These are phyloP conservation scores for Silene vulgaris DNA, from an alignment of 179 eudicot species.

Conservation along the genomic window DNA sequence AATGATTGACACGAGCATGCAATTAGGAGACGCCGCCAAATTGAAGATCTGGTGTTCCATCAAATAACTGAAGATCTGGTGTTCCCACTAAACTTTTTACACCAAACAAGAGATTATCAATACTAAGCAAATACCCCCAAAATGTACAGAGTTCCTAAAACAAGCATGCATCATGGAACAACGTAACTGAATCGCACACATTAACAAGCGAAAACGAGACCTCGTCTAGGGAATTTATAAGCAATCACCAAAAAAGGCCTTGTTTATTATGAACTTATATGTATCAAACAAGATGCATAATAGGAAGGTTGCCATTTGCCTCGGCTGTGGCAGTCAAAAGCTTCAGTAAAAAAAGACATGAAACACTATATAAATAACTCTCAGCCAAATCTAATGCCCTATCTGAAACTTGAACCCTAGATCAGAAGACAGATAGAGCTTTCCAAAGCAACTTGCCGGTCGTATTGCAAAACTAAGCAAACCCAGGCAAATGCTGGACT, in stretches of 20 bases:
- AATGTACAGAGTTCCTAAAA: not conserved
- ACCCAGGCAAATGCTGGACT: not conserved
- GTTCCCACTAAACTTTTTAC: no score
- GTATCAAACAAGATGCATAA: not conserved
- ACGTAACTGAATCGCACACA: no score
- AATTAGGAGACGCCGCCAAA: no score
- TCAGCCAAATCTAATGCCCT: slow-evolving; percentile 5
- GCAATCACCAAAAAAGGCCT: not conserved
- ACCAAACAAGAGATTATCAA: no score
- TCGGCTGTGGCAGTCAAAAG: slow-evolving; percentile 6
- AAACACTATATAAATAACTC: not conserved
- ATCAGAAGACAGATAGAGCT: not conserved
- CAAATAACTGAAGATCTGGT: no score
- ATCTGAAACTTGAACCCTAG: not conserved
- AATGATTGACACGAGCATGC: no score
- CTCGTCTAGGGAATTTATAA: not conserved
- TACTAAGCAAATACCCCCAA: not conserved
- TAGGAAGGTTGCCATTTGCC: slow-evolving; percentile 4
- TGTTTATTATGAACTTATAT: not conserved
- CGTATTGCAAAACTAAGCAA: not conserved
- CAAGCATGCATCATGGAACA: not conserved
- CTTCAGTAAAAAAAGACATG: slow-evolving; percentile 1
- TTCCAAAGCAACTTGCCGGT: not conserved
- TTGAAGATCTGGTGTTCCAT: no score
- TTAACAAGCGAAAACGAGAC: not conserved